Evolutionary conservation across 1,284 basidiomycete genomes (phyloP), one percentile per base, ranked within the genome.

Genomic region (Moesziomyces sp.): DNA sequence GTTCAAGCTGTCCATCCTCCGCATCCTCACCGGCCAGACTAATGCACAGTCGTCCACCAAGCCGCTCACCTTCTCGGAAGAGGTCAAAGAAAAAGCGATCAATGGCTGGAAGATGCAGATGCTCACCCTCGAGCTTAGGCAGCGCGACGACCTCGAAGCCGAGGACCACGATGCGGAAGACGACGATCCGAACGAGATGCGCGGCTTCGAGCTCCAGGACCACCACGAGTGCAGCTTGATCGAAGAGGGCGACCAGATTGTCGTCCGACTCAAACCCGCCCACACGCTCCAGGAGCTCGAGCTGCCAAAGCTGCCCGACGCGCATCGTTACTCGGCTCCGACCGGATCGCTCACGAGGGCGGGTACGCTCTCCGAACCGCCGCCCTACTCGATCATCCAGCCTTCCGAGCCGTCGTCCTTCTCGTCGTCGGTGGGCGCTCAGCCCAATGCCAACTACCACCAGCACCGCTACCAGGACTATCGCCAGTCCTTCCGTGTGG

Each of bases 321-420:
- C 35, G 19, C 77, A 83, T 52, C 62, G 69, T 46, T 83, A 79
- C 52, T 74, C 78, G 3, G 70, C 75, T 11, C 77, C 76, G 23
- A 42, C 64, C 6, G 66, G 73, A 23, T 67, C 66, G 0, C 58
- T 76, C 13, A 76, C 77, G 19, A 52, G 67, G 5, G 75, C 72
- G 9, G 74, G 77, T 7, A 70, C 78, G 11, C 57, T 81, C 4
- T 76, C 66, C 18, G 52, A 63, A 28, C 72, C 76, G n/a, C 77
- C 80, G 8, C 70, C 76, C 7, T 80, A 79, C 52, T 74, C 73
- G 1, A 58, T 80, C 35, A 52, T 76, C 16, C 62, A 66, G 18
- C 80, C 81, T 0, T 61, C 69, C 9, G 82, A 84, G 63, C 82
- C 82, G 5, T 82, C 80, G 23, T 81, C 79, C 8, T 81, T 83